Evolutionary conservation across 2,329 filamentous ascomycete species (phyloP).

Genomic region (Alternaria alternata): DNA sequence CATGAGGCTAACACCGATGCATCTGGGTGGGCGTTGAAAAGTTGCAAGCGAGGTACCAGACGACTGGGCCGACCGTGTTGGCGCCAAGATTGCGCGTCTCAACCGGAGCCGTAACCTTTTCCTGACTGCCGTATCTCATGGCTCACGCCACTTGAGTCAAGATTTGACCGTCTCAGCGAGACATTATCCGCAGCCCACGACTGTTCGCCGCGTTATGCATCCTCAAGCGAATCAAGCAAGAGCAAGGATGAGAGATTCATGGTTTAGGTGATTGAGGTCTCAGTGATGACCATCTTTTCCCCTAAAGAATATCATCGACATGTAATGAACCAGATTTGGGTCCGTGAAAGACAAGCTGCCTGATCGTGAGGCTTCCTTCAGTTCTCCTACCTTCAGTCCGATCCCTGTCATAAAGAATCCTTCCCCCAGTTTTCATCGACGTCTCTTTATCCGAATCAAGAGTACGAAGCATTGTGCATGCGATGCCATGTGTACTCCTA

Average conservation of each 20-base stretch:
- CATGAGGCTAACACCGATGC: not conserved
- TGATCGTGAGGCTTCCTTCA: not conserved
- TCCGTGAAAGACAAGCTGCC: not conserved
- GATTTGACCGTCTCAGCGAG: no score
- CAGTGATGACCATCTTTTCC: not conserved
- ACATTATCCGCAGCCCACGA: not conserved
- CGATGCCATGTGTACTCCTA: not conserved
- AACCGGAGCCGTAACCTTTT: not conserved
- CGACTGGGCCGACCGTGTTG: not conserved
- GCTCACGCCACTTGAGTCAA: constrained; percentile 1
- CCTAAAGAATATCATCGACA: not conserved
- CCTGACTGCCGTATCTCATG: not conserved
- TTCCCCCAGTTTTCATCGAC: not conserved
- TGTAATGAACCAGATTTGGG: not conserved
- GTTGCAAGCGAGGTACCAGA: constrained; percentile 6
- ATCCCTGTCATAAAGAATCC: constrained; percentile 4
- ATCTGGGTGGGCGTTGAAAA: not conserved
- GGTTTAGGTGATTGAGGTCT: not conserved
- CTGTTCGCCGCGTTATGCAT: not conserved
- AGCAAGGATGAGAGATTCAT: not conserved
- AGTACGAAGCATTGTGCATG: not conserved
- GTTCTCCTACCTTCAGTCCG: not conserved
- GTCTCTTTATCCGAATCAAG: not conserved
- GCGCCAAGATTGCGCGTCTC: not conserved
- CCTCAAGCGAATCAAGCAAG: not conserved